Conservation (phyloP, 1,284 basidiomycete species). For the Puccinia brachypodii region DNA sequence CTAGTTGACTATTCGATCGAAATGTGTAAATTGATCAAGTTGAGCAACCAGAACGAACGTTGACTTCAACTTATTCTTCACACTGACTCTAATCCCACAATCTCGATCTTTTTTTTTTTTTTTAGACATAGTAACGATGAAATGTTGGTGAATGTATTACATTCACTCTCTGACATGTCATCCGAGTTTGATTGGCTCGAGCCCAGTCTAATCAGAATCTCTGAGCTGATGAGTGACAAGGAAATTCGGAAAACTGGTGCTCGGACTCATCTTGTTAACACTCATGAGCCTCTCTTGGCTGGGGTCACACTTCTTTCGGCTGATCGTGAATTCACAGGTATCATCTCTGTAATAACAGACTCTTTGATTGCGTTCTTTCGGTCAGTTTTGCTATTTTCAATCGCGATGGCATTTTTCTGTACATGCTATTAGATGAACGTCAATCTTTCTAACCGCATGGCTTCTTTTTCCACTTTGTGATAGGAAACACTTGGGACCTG, state of each 20-base stretch:
- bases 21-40: slow-evolving; percentile 37
- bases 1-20: slow-evolving; percentile 23
- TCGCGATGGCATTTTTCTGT: not conserved
- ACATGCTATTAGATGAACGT: not conserved
- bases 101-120: not conserved
- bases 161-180: slow-evolving; percentile 3
- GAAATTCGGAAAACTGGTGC: slow-evolving; percentile 15
- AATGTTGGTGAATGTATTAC: slow-evolving; percentile 14
- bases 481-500: slow-evolving; percentile 17
- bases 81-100: not conserved
- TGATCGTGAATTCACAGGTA: slow-evolving; percentile 23
- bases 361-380: slow-evolving; percentile 23
- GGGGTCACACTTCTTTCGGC: slow-evolving; percentile 14
- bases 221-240: slow-evolving; percentile 11
- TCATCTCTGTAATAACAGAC: slow-evolving; percentile 15
- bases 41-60: not conserved
- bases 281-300: slow-evolving; percentile 24
- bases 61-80: not conserved
- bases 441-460: not conserved
- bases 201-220: slow-evolving; percentile 8
- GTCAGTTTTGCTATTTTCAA: not conserved
- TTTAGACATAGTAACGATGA: slow-evolving; percentile 19
- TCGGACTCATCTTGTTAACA: slow-evolving; percentile 37
- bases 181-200: slow-evolving; percentile 20
- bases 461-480: not conserved